phyloP scores from a whole-genome alignment of 257 asterid genomes.

The Solanum paucissectum region DNA sequence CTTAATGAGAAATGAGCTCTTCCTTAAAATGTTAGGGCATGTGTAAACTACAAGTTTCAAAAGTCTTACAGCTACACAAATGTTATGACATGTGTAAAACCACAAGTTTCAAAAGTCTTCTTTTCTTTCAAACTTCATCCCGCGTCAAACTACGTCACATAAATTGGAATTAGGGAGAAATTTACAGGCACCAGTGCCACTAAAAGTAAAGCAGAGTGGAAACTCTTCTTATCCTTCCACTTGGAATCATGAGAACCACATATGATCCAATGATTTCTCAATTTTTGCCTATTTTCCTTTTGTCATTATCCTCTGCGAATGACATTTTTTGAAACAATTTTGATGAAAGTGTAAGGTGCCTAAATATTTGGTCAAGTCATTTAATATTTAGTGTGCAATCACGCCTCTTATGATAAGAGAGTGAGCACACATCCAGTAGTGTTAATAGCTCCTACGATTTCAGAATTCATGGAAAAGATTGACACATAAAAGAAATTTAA shows the following conservation, averaged over 20 bases:
- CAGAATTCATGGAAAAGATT: not conserved
- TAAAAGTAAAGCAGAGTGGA: not conserved
- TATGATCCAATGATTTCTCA: not conserved
- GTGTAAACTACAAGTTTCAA: not conserved
- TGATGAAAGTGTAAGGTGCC: not conserved
- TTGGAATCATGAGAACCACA: not conserved
- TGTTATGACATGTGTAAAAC: not conserved
- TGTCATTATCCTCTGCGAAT: not conserved
- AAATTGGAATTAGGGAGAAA: not conserved
- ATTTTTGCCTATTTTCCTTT: not conserved
- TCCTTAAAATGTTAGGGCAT: not conserved
- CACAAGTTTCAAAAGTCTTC: not conserved
- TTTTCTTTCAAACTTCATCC: not conserved
- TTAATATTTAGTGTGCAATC: not conserved
- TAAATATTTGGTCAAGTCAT: not conserved
- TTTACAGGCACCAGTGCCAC: not conserved
- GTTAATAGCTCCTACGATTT: not conserved
- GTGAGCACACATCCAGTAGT: not conserved
- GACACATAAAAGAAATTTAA: not conserved
- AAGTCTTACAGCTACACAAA: not conserved
- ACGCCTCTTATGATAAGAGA: not conserved
- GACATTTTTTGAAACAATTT: not conserved
- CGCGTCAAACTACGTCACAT: not conserved
- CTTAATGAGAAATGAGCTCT: not conserved
- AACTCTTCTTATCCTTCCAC: not conserved